Evolutionary conservation across 495 filamentous ascomycete genomes (phyloP), one percentile per base, ranked within the genome.

Genomic region (Margaritispora aquatica): DNA sequence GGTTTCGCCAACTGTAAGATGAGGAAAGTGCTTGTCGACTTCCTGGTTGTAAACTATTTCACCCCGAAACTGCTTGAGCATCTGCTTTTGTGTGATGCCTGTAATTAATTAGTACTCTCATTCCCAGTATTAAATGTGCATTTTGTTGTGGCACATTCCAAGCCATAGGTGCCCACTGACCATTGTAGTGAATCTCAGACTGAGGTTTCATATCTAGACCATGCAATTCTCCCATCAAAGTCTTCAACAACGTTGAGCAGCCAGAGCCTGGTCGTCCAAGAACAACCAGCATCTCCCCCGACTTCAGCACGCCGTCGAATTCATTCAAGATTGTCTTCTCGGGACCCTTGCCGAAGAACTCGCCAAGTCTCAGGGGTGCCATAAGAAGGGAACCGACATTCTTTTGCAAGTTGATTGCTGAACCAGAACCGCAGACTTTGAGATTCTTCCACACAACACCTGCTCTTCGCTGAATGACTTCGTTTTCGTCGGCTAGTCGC

Each of bases 221-320:
- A n/a, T 61, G 57, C 21, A 64, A 50, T 38, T 68, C 66, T 15
- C 66, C 66, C 59, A 61, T 68, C 20, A 68, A 22, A 27, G 63
- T 63, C 46, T 68, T 68, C 23, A 68, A 47, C 0, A 68, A 29
- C 1, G 66, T 68, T 4, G 66, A 68, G 44, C 66, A 68, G 21
- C 84, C 80, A 69, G 79, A 88, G 60, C 86, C 90, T 15, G 89
- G 90, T 22, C 85, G 82, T 19, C 88, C 90, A 21, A 93, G 77
- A 0, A 93, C 89, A 19, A 93, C 76, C 41, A 94, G 74, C 85
- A 90, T 90, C 73, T 94, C 89, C 15, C 90, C 89, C 23, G 80
- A 83, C 62, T 81, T 80, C 1, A 93, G 76, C 7, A 92, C 66
- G 1, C 89, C 90, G 54, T 88, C 85, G 64, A 92, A 89, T 27